Evolutionary conservation across 2,329 filamentous ascomycete genomes (phyloP).

Genomic region (Fusarium sp.): DNA sequence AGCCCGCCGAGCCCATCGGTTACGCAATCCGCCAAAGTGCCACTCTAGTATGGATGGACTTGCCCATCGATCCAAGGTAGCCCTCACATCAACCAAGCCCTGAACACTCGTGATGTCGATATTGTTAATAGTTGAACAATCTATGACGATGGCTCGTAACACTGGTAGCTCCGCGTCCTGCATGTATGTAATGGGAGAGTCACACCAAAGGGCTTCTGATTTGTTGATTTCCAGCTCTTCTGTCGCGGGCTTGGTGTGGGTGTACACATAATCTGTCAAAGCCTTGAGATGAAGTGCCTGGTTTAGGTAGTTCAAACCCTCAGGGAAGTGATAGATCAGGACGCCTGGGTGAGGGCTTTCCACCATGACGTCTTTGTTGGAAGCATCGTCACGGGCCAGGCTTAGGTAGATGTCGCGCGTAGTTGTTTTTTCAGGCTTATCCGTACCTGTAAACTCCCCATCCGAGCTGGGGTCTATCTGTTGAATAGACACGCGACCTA

Average conservation of each 20-base stretch:
- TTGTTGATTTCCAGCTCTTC: constrained; percentile 55
- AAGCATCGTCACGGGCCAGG: constrained; percentile 58
- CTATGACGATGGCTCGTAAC: constrained; percentile 69
- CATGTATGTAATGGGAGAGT: constrained; percentile 51
- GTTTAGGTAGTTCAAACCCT: constrained; percentile 69
- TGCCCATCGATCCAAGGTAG: constrained; percentile 68
- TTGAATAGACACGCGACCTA: constrained; percentile 56
- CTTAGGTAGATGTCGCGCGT: constrained; percentile 59
- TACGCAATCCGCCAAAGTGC: constrained; percentile 69
- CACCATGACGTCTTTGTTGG: constrained; percentile 62
- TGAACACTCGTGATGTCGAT: constrained; percentile 72
- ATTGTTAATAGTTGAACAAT: constrained; percentile 70
- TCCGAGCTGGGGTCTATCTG: constrained; percentile 24
- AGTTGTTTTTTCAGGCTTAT: neutral
- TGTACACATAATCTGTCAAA: constrained; percentile 47
- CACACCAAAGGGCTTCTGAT: constrained; percentile 69
- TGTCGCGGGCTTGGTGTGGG: constrained; percentile 57
- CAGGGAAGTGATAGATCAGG: constrained; percentile 66
- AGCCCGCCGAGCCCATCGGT: constrained; percentile 71
- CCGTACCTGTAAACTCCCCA: neutral
- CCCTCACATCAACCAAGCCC: constrained; percentile 69
- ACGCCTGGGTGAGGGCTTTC: constrained; percentile 63
- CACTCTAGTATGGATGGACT: constrained; percentile 64
- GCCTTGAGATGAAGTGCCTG: constrained; percentile 63
- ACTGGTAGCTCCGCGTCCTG: constrained; percentile 56